These are phyloP conservation scores for Sugiyamaella grinbergsii DNA, from an alignment of 1,139 yeast species.

Conservation along the genomic window DNA sequence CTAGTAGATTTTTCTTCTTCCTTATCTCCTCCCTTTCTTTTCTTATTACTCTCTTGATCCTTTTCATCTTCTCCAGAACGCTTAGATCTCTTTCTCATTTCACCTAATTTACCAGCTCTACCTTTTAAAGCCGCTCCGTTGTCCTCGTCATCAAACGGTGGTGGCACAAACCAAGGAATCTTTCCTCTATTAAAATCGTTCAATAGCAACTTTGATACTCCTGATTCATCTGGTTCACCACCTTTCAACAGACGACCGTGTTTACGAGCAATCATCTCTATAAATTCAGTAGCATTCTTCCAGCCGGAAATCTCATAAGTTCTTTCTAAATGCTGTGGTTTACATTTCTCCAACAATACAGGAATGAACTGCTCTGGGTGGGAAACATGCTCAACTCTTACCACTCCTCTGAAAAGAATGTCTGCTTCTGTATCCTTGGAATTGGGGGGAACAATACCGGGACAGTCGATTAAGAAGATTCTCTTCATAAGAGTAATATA, in stretches of 20 bases:
- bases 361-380: constrained; percentile 96
- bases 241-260: constrained; percentile 92
- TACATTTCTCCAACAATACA: constrained; percentile 80
- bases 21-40: constrained; percentile 29
- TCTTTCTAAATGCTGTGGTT: constrained; percentile 88
- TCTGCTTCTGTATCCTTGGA: constrained; percentile 89
- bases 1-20: constrained; percentile 27
- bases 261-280: constrained; percentile 88
- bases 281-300: constrained; percentile 79
- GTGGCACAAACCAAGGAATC: constrained; percentile 96
- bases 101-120: constrained; percentile 35
- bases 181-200: constrained; percentile 96
- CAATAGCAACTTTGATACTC: constrained; percentile 86
- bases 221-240: constrained; percentile 96
- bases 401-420: constrained; percentile 93
- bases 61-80: constrained; percentile 27
- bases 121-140: constrained; percentile 28
- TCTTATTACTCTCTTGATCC: constrained; percentile 20
- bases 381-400: constrained; percentile 94
- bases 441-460: constrained; percentile 98
- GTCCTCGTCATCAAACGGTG: constrained; percentile 56
- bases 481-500: constrained; percentile 95
- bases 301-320: constrained; percentile 95
- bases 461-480: constrained; percentile 94
- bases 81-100: constrained; percentile 31